Base-by-base conservation (phyloP, 495 filamentous ascomycete genomes). In the Sphaerosporella brunnea region DNA sequence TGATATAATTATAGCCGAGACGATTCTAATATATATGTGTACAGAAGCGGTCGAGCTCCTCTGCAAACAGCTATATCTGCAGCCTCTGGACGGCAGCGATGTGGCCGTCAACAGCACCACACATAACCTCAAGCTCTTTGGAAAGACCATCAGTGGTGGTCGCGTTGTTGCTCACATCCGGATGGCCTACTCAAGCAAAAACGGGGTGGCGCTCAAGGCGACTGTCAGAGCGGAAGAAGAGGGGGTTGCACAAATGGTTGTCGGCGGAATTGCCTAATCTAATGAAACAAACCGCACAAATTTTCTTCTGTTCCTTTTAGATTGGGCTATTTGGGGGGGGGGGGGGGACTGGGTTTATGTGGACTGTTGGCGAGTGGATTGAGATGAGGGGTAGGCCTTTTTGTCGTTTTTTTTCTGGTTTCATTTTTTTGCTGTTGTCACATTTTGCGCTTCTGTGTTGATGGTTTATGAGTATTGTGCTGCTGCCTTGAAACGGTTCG, bases 11-110 rank as follows among this genome's bases (percentile, higher is more conserved):
- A 10, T 26, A 11, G 18, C 3, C 9, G 13, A 34, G 2, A 44
- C 41, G 13, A 11, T 44, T 51, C 41, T 40, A 57, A 50, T 47
- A 41, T 24, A 35, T 41, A n/a, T 19, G 15, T 42, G 37, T 25
- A 49, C 56, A 95, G 90, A 96, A 68, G 90, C 90, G 36, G 92
- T 86, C 16, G 90, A 95, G 66, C 79, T 86, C 68, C 74, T 97
- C 36, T 72, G 79, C 52, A 82, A 84, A 56, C 69, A 80, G 4
- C 77, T 97, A 23, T 93, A 85, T 21, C 69, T 97, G 50, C 92
- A 96, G 64, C 84, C 90, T 18, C 71, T 97, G 16, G 90, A 96
- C 61, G 90, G 90, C 47, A 92, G 79, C 13, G 88, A 96, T 51
- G 76, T 97, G 21, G 77, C 82, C 11, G 72, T 92, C 49, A 90